Evolutionary conservation across 2,329 filamentous ascomycete species (phyloP).

Genomic region (Penicillium corylophilum): DNA sequence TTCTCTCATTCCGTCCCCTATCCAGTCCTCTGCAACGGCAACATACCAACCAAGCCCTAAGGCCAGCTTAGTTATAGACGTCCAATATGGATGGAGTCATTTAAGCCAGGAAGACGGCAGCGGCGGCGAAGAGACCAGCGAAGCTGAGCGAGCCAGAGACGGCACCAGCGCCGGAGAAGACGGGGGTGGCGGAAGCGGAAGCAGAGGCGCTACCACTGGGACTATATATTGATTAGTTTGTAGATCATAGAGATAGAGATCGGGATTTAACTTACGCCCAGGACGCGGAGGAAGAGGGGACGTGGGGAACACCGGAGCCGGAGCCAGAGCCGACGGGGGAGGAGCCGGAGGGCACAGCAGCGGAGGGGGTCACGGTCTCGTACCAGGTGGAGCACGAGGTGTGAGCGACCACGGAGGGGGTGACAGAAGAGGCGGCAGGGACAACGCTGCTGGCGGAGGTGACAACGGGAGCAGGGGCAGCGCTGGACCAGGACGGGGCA

Average conservation of each 20-base stretch:
- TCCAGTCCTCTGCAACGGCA: conserved; percentile 3
- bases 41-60: not conserved
- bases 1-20: conserved; percentile 6
- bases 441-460: conserved; percentile 7
- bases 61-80: conserved; percentile 6
- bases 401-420: conserved; percentile 23
- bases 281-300: conserved; percentile 15
- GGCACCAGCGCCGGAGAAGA: conserved; percentile 30
- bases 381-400: conserved; percentile 33
- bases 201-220: conserved; percentile 4
- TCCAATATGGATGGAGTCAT: conserved; percentile 21
- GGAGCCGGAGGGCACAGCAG: not conserved
- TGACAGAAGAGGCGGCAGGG: conserved; percentile 14
- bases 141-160: conserved; percentile 30
- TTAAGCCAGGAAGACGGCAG: conserved; percentile 36
- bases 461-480: conserved; percentile 8
- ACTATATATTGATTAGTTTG: not conserved
- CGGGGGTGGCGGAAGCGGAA: conserved; percentile 18
- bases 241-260: not conserved
- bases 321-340: conserved; percentile 14
- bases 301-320: conserved; percentile 16
- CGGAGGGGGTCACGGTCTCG: conserved; percentile 17
- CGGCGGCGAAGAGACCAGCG: conserved; percentile 30
- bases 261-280: conserved; percentile 14
- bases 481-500: conserved; percentile 17